Base-by-base conservation (phyloP, 23 red algal genomes). In the Pyropia yezoensis region DNA sequence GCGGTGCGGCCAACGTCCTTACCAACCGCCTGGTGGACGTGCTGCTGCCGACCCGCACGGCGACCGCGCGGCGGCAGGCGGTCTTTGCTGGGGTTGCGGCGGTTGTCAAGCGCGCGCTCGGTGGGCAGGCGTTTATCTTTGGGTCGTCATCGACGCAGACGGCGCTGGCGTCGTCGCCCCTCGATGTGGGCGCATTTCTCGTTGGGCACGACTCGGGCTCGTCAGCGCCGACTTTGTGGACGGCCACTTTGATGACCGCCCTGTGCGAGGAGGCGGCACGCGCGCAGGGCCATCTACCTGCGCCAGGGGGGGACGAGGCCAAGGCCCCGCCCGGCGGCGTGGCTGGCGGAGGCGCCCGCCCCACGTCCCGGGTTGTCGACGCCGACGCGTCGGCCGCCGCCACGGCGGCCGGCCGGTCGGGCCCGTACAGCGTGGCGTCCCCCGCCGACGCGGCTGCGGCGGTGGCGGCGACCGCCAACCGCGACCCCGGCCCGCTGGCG, bases 151-250 rank as follows among this genome's bases (percentile, higher is more conserved):
- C 61, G 3, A 52, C 28, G 11, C 69, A 81, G 61, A 70, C 64
- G n/a, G 69, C 69, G 47, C 61, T 71, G 24, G 49, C 39, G 2
- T 26, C 39, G 33, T 61, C 53, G 47, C 20, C 33, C 21, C 61
- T 81, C 16, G 61, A 81, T 57, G 60, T 81, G 56, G 77, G 77
- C 61, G 50, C 61, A 7, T 81, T 81, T 69, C 61, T 81, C 23
- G 77, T 69, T 14, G 77, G 27, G 30, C 51, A 34, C 27, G 47
- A 32, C 25, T 54, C 16, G 0, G 27, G 16, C 33, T 56, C 52
- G 54, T 80, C 24, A 27, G 53, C 62, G 53, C 12, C 39, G 39
- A 11, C 39, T 3, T 3, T 8, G 39, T 47, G 39, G 39, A 47
- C 39, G 11, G 39, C 39, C 6, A 3, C 4, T 8, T 13, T 47